Percentiles rank a stretch among this genome's conserved stretches.
These are phyloP conservation scores for Strobilomyces dryophilus DNA, from an alignment of 768 basidiomycete genomes.

Conservation along the genomic window DNA sequence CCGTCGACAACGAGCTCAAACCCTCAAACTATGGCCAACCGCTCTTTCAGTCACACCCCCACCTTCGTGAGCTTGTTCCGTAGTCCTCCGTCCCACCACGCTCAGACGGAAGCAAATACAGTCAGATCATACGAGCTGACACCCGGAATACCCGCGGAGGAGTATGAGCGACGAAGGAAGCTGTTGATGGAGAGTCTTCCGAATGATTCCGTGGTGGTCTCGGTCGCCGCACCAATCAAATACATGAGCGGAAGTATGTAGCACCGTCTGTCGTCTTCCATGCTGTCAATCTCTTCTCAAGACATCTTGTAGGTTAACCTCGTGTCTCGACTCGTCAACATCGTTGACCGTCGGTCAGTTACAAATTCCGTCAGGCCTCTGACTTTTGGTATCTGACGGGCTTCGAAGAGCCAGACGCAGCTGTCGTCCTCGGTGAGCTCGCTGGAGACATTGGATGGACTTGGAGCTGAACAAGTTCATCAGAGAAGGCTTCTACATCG, in stretches of 20 bases:
- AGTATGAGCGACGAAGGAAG: conserved; percentile 71
- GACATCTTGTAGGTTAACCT: conserved; percentile 69
- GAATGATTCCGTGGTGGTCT: conserved; percentile 68
- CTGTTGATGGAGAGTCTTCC: conserved; percentile 73
- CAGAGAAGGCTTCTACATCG: conserved; percentile 67
- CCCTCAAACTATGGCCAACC: conserved; percentile 83
- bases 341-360: conserved; percentile 45
- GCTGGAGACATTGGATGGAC: conserved; percentile 6
- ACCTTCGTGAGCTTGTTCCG: conserved; percentile 51
- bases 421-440: conserved; percentile 68
- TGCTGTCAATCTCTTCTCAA: conserved; percentile 20
- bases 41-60: conserved; percentile 71
- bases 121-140: conserved; percentile 69
- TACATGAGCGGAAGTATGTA: conserved; percentile 79
- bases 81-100: background rate
- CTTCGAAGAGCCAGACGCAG: conserved; percentile 90
- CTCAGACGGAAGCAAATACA: conserved; percentile 22
- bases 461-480: background rate
- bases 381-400: conserved; percentile 97
- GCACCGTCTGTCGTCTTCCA: conserved; percentile 8
- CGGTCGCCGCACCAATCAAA: conserved; percentile 74
- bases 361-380: conserved; percentile 90
- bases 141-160: conserved; percentile 70
- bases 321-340: conserved; percentile 1
- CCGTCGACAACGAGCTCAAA: conserved; percentile 39